A percentile compares a stretch with the other conserved stretches of the same genome.
Evolutionary conservation across 2,329 filamentous ascomycete genomes (phyloP).

Genomic region (Epichloe hybrida): DNA sequence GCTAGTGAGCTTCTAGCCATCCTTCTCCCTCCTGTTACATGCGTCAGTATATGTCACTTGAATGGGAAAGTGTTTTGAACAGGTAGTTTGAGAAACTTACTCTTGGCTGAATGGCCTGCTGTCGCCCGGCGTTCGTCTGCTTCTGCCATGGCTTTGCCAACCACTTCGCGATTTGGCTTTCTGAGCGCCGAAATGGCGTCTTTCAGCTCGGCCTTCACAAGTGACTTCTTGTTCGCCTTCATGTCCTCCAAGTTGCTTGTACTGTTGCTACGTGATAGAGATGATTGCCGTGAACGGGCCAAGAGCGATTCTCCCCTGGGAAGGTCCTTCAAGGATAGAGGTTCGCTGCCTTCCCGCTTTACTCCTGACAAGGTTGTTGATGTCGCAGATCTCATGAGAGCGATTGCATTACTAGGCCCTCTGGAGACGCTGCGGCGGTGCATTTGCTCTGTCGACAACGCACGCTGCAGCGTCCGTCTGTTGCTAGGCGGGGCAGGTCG

Average conservation of each 20-base stretch:
- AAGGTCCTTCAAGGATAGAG: constrained; percentile 34
- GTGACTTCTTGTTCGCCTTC: constrained; percentile 51
- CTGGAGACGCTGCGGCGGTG: constrained; percentile 39
- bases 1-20: constrained; percentile 25
- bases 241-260: constrained; percentile 37
- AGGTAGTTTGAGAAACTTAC: constrained; percentile 24
- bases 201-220: constrained; percentile 55
- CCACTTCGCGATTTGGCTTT: constrained; percentile 61
- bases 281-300: constrained; percentile 26
- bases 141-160: constrained; percentile 53
- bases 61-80: not conserved
- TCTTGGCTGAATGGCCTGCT: constrained; percentile 30
- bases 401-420: constrained; percentile 44
- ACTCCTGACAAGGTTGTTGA: constrained; percentile 45
- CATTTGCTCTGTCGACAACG: constrained; percentile 46
- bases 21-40: constrained; percentile 36
- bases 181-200: constrained; percentile 62
- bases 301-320: constrained; percentile 27
- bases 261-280: constrained; percentile 29
- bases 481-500: constrained; percentile 28
- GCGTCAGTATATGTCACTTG: constrained; percentile 15
- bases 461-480: constrained; percentile 44
- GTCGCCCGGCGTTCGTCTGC: constrained; percentile 48
- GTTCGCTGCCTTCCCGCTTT: constrained; percentile 57
- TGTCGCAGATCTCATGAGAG: constrained; percentile 55